phyloP scores from a whole-genome alignment of 2,329 filamentous ascomycete genomes.

The Chrysoporthe puriensis region DNA sequence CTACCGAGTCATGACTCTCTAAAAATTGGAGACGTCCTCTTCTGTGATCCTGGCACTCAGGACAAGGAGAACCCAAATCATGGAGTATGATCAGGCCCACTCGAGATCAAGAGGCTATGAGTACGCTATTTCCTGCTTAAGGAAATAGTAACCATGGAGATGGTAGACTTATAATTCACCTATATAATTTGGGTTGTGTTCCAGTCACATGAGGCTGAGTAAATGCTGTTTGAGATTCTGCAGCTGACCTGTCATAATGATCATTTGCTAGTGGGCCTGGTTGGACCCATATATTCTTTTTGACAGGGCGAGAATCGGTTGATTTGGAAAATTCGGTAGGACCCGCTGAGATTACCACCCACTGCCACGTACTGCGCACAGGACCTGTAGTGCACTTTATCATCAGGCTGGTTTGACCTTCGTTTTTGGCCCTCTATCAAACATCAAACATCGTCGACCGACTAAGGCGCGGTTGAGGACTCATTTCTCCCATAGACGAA shows the following conservation, averaged over 20 bases:
- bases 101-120: neutral
- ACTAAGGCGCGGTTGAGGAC: neutral
- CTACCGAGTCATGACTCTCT: neutral
- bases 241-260: neutral
- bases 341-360: neutral
- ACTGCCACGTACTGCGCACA: conserved; percentile 2
- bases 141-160: neutral
- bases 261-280: neutral
- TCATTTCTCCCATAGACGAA: neutral
- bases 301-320: neutral
- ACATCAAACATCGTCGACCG: neutral
- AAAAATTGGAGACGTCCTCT: neutral
- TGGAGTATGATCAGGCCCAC: neutral
- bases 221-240: neutral
- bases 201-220: neutral
- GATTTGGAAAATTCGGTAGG: conserved; percentile 1
- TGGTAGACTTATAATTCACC: neutral
- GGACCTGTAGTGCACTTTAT: neutral
- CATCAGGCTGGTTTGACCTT: neutral
- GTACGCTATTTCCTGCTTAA: neutral
- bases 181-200: neutral
- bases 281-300: neutral
- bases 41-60: neutral
- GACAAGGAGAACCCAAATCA: neutral
- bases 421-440: neutral